Conservation (phyloP, 2,329 filamentous ascomycete genomes). For the Lasiodiplodia hormozganensis region DNA sequence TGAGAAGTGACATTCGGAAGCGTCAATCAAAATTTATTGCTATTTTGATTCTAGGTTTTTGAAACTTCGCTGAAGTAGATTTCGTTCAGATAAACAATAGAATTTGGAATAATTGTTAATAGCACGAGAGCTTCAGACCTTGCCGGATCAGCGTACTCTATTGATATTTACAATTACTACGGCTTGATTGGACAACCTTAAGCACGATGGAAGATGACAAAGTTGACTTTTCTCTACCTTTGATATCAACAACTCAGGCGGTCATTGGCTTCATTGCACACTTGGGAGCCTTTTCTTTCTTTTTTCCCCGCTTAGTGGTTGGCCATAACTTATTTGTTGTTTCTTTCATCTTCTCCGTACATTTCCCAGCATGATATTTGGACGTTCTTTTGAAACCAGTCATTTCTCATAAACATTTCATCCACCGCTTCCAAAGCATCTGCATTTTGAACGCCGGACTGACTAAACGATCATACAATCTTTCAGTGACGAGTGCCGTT, state of each 20-base stretch:
- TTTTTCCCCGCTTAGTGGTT: neutral
- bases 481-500: conserved; percentile 49
- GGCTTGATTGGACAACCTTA: no score
- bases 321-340: neutral
- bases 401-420: neutral
- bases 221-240: neutral
- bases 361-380: neutral
- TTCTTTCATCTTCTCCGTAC: neutral
- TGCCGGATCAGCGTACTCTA: no score
- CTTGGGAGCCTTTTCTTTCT: neutral
- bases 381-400: neutral
- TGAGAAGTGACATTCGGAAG: no score
- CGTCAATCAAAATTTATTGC: no score
- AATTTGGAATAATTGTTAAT: no score
- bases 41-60: no score
- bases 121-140: no score
- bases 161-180: no score
- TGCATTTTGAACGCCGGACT: neutral
- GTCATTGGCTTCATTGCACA: neutral
- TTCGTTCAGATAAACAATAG: no score
- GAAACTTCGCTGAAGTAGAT: no score
- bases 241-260: neutral
- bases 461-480: neutral
- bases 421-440: neutral
- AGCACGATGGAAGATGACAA: no score